Base-by-base conservation (phyloP, 371 early-diverging fungal species). In the Nematocida minor region DNA sequence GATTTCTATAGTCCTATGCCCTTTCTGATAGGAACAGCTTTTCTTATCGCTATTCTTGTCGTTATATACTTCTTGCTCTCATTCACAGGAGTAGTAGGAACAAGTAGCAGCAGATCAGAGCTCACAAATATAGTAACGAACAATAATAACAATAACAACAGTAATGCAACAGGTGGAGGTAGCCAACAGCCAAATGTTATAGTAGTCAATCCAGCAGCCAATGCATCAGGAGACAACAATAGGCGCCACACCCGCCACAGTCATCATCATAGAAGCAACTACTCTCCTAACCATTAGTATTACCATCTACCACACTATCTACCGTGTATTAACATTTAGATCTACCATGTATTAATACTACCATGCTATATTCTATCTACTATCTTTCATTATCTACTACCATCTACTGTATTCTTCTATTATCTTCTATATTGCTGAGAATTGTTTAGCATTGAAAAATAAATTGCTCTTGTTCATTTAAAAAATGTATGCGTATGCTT, bases 121-220 rank as follows among this genome's bases (percentile, higher is more conserved):
- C 48, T 47, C 41, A 41, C 38, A 6, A 74, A 40, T 16, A 49
- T 18, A 16, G 40, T 74, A 3, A 42, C 38, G 0, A 67, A 57
- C 41, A 71, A 71, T 66, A 71, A 71, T 66, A 74, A 74, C 77
- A 74, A 74, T 25, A 74, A 74, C 53, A 74, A 74, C 36, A 74
- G 51, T 11, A 74, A 49, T 22, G n/a, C 44, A 42, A 6, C 44
- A 9, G 44, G 9, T 42, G 9, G 9, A 6, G 27, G 25, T 6
- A 14, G 55, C n/a, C 66, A 46, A 36, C 79, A 48, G 2, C 48
- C 66, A 27, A 64, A 46, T 36, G 54, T 74, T 0, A 31, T 74
- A 20, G 57, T 57, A 36, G 16, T 57, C 27, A 57, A 57, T 36
- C 27, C 57, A 22, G 0, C 57, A 16, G 57, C 57, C 7, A 22